Percentiles rank a stretch among this genome's conserved stretches.
phyloP scores from a whole-genome alignment of 805 yeast genomes.

The Pichia phayaonensis region DNA sequence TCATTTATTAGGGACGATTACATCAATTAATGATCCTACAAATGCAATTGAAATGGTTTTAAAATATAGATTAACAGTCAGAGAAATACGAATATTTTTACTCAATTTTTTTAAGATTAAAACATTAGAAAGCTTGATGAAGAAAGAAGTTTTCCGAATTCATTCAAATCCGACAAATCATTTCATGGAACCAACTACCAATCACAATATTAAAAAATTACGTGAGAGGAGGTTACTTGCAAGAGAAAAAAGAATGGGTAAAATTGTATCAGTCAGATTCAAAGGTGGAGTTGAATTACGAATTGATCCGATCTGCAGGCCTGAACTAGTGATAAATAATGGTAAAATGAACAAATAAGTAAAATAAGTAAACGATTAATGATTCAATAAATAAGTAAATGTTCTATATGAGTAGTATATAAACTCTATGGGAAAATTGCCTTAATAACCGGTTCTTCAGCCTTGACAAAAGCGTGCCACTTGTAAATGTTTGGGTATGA shows the following conservation, averaged over 20 bases:
- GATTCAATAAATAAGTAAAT: not conserved
- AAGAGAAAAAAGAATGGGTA: slow-evolving; percentile 28
- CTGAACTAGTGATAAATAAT: slow-evolving; percentile 11
- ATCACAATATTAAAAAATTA: slow-evolving; percentile 6
- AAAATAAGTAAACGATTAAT: not conserved
- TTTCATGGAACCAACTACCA: slow-evolving; percentile 10
- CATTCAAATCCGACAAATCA: slow-evolving; percentile 16
- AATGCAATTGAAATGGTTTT: slow-evolving; percentile 43
- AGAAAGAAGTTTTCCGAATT: slow-evolving; percentile 10
- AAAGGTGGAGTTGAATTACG: slow-evolving; percentile 32
- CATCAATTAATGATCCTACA: slow-evolving; percentile 39
- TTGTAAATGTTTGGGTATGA: not conserved
- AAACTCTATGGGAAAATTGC: not conserved
- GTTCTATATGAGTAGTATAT: no score
- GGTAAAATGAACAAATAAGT: not conserved
- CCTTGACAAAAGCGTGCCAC: not conserved
- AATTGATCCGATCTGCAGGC: slow-evolving; percentile 32
- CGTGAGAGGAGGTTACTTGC: not conserved
- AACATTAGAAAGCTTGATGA: slow-evolving; percentile 25
- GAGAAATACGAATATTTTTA: slow-evolving; percentile 36
- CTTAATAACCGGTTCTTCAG: not conserved
- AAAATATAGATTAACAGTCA: slow-evolving; percentile 46
- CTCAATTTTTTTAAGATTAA: slow-evolving; percentile 34
- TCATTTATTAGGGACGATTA: slow-evolving; percentile 23
- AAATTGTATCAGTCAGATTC: slow-evolving; percentile 30